A percentile compares a stretch with the other conserved stretches of the same genome.
Conservation (phyloP, 2,329 filamentous ascomycete genomes). For the Aspergillus viridinutans region DNA sequence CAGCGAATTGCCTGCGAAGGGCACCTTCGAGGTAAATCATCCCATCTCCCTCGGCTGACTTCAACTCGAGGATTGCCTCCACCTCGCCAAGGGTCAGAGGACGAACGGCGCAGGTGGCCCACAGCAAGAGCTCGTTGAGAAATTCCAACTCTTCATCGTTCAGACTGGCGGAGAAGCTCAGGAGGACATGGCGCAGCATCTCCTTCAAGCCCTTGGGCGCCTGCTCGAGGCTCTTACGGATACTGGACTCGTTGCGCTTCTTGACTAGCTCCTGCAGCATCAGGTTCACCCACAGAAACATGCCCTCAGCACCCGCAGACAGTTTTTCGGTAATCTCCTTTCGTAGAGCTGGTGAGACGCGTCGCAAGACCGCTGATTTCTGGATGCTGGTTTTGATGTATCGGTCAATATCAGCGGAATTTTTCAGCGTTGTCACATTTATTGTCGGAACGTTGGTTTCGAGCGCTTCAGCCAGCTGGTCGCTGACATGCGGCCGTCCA, state of each 20-base stretch:
- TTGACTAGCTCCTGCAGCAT: conserved; percentile 48
- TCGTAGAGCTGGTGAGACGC: conserved; percentile 26
- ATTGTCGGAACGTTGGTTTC: conserved; percentile 36
- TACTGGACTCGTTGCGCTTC: conserved; percentile 39
- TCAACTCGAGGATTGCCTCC: conserved; percentile 43
- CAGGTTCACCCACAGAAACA: conserved; percentile 49
- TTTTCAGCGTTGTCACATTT: conserved; percentile 43
- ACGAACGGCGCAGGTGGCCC: conserved; percentile 45
- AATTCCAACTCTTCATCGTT: conserved; percentile 36
- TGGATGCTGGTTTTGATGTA: conserved; percentile 43
- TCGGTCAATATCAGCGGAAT: conserved; percentile 39
- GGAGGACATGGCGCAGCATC: conserved; percentile 42
- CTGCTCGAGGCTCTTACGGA: conserved; percentile 41
- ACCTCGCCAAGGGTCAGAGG: conserved; percentile 44
- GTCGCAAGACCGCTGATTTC: conserved; percentile 35
- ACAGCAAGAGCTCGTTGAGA: conserved; percentile 47
- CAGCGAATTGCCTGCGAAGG: conserved; percentile 44
- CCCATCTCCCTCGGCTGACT: conserved; percentile 37
- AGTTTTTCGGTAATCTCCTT: conserved; percentile 40
- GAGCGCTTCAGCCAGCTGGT: conserved; percentile 33
- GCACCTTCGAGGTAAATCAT: conserved; percentile 37
- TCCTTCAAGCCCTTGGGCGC: conserved; percentile 45
- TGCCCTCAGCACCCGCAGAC: conserved; percentile 42
- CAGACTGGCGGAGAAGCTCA: conserved; percentile 30
- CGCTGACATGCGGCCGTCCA: conserved; percentile 43